Conservation (phyloP, 176 grass and related monocot genomes). For the Phoenix roebelenii region DNA sequence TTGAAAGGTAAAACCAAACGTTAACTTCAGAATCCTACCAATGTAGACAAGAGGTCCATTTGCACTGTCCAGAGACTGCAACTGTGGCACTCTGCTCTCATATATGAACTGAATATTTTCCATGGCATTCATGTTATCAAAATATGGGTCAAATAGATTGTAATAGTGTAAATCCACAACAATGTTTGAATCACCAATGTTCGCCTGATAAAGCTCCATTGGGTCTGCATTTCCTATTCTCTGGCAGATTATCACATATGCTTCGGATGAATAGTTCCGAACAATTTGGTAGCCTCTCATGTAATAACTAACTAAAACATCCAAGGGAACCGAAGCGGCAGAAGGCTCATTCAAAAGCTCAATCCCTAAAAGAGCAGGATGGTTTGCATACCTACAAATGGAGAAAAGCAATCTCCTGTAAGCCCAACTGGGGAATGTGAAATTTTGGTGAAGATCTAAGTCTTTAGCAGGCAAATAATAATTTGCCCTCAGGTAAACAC, state of each 20-base stretch:
- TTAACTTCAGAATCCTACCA: constrained; percentile 37
- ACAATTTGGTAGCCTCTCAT: constrained; percentile 65
- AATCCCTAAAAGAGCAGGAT: constrained; percentile 57
- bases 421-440: too few species aligned
- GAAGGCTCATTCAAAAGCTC: constrained; percentile 87
- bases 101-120: constrained; percentile 78
- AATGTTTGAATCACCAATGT: constrained; percentile 48
- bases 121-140: constrained; percentile 41
- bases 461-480: too few species aligned
- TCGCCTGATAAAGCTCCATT: constrained; percentile 65
- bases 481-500: too few species aligned
- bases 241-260: constrained; percentile 84
- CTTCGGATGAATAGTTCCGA: constrained; percentile 51
- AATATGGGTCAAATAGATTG: constrained; percentile 71
- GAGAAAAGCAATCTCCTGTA: not conserved
- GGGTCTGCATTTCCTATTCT: constrained; percentile 85
- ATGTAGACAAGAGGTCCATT: constrained; percentile 85
- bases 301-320: constrained; percentile 63
- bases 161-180: constrained; percentile 90
- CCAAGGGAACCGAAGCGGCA: constrained; percentile 45
- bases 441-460: too few species aligned
- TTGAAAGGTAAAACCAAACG: not conserved
- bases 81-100: constrained; percentile 43
- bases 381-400: constrained; percentile 53
- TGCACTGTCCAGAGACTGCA: constrained; percentile 42